Base-by-base conservation (phyloP, 2,329 filamentous ascomycete species). In the Colletotrichum viniferum region DNA sequence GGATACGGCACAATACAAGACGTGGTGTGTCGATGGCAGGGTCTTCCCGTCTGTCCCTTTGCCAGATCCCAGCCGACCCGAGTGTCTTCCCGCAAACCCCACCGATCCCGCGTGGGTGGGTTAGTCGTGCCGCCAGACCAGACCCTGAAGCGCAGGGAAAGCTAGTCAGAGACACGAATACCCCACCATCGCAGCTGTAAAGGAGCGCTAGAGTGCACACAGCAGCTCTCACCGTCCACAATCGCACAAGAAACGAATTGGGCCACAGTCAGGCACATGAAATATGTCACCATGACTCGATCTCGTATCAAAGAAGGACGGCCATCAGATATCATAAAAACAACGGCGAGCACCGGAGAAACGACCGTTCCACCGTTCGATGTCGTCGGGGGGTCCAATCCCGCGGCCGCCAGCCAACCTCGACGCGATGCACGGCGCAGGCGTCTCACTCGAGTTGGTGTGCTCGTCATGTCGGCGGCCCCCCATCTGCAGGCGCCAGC, bases 101-200 rank as follows among this genome's bases (percentile, higher is more conserved):
- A 76, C 71, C 66, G 34, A 70, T 76, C 71, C 74, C 71, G 65
- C 65, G 52, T 43, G 71, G 74, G 60, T 30, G 61, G 71, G 62
- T 66, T 66, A 72, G 52, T 13, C 63, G 61, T 24, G 64, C 69
- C 70, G 68, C 55, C 69, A 48, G 36, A 43, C 61, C 34, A 73
- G 69, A 69, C 69, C 69, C 73, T 76, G 64, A 63, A 52, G 43
- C n/a, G 43, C n/a, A 52, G 55, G 63, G 63, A 61, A 24, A 63
- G 26, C 28, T 16, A n/a, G 43, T 10, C 26, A 67, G 30, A 24
- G 34, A 10, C 6, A 48, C 9, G 18, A n/a, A 48, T 13, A 63
- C 69, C 69, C 69, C 62, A 30, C 61, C 26, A 55, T 21, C 43
- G 55, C 10, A 58, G 55, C 21, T 28, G 16, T 9, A 26, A 3